Base-by-base conservation (phyloP, 768 basidiomycete genomes). In the Postia placenta region DNA sequence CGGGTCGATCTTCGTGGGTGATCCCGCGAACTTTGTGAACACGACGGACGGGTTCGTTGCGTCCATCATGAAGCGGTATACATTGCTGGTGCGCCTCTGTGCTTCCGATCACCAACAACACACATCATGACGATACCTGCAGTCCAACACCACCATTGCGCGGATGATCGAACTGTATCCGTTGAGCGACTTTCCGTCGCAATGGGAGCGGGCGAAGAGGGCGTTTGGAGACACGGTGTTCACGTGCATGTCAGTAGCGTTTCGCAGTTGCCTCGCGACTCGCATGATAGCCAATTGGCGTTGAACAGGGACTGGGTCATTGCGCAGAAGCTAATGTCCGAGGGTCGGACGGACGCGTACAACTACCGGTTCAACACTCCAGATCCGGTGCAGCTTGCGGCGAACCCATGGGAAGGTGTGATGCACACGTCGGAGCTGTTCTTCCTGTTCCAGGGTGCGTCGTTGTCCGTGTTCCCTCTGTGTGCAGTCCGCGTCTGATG, bases 401-500 rank as follows among this genome's bases (percentile, higher is more conserved):
- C 38, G 17, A 39, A 39, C 38, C 38, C 38, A 19, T 39, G 38
- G 38, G 38, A 39, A 17, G 38, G 38, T 17, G 38, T 39, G 11
- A 39, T 39, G 38, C 38, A 39, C 38, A 39, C 38, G 38, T 39
- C 38, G 15, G 38, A 39, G 38, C 38, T 39, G 38, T 39, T 39
- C 38, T 39, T 39, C 38, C 38, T 39, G 9, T 39, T 39, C 38
- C 38, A 39, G 19, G 38, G 38, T 39, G 7, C 7, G 38, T 22
- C 38, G 7, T 22, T 14, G 7, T 19, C 20, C n/a, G n/a, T 6
- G 12, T 39, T 22, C 38, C 38, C 7, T 39, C 9, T 35, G 9
- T 14, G 6, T 39, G 9, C 30, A 33, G 30, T 19, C 19, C 15
- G 38, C n/a, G n/a, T n/a, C 17, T 39, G 38, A 39, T 6, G 12